Conservation (phyloP, 1,284 basidiomycete genomes). For the Malassezia sympodialis region DNA sequence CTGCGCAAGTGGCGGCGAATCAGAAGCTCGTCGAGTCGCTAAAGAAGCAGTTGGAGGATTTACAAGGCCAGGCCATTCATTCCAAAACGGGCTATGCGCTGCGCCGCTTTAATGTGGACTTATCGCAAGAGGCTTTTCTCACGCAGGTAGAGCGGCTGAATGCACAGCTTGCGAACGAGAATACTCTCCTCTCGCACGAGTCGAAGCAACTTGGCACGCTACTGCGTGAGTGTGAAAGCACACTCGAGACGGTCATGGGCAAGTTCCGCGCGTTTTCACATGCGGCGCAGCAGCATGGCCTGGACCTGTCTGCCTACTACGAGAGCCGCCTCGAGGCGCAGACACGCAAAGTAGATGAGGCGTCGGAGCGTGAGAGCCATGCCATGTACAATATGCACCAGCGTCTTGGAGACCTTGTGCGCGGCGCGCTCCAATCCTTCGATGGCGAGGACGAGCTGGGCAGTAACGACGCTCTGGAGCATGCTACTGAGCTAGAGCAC, state of each 20-base stretch:
- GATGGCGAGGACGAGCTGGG: conserved; percentile 39
- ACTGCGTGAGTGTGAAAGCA: conserved; percentile 86
- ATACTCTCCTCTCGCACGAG: conserved; percentile 79
- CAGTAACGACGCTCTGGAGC: conserved; percentile 29
- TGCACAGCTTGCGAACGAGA: conserved; percentile 82
- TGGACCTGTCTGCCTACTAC: conserved; percentile 80
- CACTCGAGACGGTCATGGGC: conserved; percentile 88
- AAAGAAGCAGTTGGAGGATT: conserved; percentile 54
- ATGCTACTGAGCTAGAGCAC: conserved; percentile 34
- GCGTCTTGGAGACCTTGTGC: conserved; percentile 31
- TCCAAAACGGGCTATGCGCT: conserved; percentile 69
- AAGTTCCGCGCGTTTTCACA: conserved; percentile 88
- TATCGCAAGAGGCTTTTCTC: conserved; percentile 85
- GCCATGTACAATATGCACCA: conserved; percentile 10
- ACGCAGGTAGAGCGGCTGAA: conserved; percentile 82
- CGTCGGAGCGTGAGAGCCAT: not conserved
- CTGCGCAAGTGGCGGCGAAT: conserved; percentile 68
- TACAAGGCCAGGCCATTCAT: conserved; percentile 60
- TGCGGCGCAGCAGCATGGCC: conserved; percentile 82
- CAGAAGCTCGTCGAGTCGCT: conserved; percentile 65
- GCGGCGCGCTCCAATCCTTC: conserved; percentile 17
- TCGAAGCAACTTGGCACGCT: conserved; percentile 81
- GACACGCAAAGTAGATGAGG: conserved; percentile 5
- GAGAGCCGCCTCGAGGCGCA: conserved; percentile 50
- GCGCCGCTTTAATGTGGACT: conserved; percentile 82